Conservation (phyloP, 352 stramenopile species). For the Phytophthora capsici region DNA sequence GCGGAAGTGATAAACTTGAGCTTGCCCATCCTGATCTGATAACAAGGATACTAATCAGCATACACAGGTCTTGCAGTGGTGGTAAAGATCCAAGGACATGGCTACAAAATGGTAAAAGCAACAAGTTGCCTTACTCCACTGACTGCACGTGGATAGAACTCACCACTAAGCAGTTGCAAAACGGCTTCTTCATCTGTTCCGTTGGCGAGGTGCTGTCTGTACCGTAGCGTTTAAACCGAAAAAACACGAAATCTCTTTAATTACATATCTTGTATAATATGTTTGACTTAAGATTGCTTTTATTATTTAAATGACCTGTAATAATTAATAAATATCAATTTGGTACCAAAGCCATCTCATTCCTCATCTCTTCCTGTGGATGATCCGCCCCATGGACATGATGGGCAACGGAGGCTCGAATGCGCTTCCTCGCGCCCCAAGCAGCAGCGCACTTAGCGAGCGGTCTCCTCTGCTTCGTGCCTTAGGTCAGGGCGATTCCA, state of each 20-base stretch:
- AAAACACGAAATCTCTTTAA: neutral
- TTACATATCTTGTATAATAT: neutral
- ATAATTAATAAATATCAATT: slow-evolving; percentile 2
- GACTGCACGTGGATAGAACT: slow-evolving; percentile 11
- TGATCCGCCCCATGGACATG: slow-evolving; percentile 42
- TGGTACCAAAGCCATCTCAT: slow-evolving; percentile 1
- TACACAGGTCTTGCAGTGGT: no score
- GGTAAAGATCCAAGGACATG: no score
- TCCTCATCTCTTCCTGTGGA: slow-evolving; percentile 23
- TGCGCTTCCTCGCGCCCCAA: slow-evolving; percentile 29
- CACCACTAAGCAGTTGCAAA: slow-evolving; percentile 12
- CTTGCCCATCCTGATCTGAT: slow-evolving; percentile 33
- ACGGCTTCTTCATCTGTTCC: slow-evolving; percentile 4
- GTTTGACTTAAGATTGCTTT: neutral
- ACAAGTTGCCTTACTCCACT: neutral
- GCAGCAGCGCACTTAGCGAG: slow-evolving; percentile 47
- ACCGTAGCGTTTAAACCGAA: slow-evolving; percentile 6
- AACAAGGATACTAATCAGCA: neutral
- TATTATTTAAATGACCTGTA: neutral
- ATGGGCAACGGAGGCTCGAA: slow-evolving; percentile 38
- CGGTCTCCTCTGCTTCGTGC: slow-evolving; percentile 73
- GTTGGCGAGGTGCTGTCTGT: neutral
- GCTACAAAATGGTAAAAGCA: neutral
- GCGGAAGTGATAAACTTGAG: slow-evolving; percentile 13
- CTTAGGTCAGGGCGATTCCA: slow-evolving; percentile 48